Evolutionary conservation across 306 rosid genomes (phyloP).

Genomic region (Castanopsis chinensis): DNA sequence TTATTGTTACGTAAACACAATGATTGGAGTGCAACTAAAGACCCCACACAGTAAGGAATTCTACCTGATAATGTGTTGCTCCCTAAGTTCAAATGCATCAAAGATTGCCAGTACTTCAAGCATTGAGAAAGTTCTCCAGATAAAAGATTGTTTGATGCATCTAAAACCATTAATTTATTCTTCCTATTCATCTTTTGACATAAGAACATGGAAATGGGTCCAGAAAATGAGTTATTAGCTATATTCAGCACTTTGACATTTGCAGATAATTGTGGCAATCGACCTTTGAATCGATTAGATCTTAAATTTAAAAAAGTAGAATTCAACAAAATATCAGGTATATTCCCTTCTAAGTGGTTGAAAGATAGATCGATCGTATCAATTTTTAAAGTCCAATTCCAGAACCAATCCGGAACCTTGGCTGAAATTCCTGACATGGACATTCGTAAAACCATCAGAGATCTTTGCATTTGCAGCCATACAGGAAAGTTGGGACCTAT

Average conservation of each 20-base stretch:
- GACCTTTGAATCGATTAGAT: neutral
- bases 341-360: constrained; percentile 14
- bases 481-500: neutral
- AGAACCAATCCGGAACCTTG: constrained; percentile 23
- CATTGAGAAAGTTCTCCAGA: constrained; percentile 24
- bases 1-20: constrained; percentile 3
- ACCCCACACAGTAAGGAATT: constrained; percentile 20
- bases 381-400: constrained; percentile 20
- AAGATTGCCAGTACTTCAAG: neutral
- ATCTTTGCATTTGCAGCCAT: neutral
- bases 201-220: constrained; percentile 24
- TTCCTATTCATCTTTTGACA: constrained; percentile 3
- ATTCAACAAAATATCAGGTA: constrained; percentile 17
- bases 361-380: neutral
- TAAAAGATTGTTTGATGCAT: constrained; percentile 16
- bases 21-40: neutral
- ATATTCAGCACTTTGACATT: no score
- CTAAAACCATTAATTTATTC: constrained; percentile 1
- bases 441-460: neutral
- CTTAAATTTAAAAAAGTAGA: neutral
- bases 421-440: neutral
- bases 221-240: constrained; percentile 16
- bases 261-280: constrained; percentile 27
- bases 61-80: constrained; percentile 15
- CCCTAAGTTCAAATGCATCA: neutral